Conservation (phyloP, 345 rosid species). For the Bruguiera sexangula region DNA sequence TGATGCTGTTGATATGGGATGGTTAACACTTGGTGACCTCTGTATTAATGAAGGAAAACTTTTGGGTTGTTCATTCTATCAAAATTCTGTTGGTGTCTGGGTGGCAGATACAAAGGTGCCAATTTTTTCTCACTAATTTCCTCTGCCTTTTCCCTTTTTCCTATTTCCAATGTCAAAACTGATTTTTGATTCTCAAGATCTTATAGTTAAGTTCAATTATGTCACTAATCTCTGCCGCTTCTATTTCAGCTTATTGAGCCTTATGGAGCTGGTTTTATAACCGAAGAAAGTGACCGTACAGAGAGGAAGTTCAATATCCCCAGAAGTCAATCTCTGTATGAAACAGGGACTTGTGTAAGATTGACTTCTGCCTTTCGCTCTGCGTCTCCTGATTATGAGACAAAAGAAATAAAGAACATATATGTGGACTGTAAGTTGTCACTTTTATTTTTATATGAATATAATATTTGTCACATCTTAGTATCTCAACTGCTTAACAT, state of each 20-base stretch:
- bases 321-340: conserved; percentile 43
- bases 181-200: neutral
- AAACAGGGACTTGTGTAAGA: conserved; percentile 41
- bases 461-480: neutral
- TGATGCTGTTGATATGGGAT: conserved; percentile 84
- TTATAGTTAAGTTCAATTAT: neutral
- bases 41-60: conserved; percentile 84
- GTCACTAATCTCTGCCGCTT: neutral
- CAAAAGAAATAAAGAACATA: conserved; percentile 87
- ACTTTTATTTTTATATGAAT: neutral
- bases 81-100: conserved; percentile 87
- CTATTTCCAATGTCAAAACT: neutral
- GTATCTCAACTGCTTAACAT: neutral
- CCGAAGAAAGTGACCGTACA: conserved; percentile 38
- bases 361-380: conserved; percentile 33
- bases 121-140: neutral
- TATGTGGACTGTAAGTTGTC: conserved; percentile 83
- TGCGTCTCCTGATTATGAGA: conserved; percentile 65
- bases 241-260: conserved; percentile 73
- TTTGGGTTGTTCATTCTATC: conserved; percentile 80
- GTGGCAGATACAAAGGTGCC: conserved; percentile 74
- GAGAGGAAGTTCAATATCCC: conserved; percentile 46
- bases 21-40: conserved; percentile 88
- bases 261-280: conserved; percentile 46
- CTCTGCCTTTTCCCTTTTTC: neutral